A percentile compares a stretch with the other conserved stretches of the same genome.
Evolutionary conservation across 192 early-diverging fungal species (phyloP).

Genomic region (Linnemannia schmuckeri): DNA sequence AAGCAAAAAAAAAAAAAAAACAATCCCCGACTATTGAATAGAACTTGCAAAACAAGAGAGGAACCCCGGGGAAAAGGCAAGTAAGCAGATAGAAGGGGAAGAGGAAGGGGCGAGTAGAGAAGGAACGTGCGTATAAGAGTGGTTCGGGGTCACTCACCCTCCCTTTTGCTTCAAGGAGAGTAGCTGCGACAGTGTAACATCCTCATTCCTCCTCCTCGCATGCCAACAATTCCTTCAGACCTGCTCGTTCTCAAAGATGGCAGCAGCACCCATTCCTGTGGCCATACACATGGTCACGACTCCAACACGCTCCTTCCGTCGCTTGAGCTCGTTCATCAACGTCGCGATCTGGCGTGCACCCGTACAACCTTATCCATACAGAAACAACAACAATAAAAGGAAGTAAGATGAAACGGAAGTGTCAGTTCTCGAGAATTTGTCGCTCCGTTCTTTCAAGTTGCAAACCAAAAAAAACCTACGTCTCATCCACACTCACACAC

Average conservation of each 20-base stretch:
- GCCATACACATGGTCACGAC: constrained; percentile 57
- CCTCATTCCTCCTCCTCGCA: too few relatives aligned
- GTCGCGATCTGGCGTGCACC: constrained; percentile 97
- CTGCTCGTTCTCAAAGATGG: constrained; percentile 9
- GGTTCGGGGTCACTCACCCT: neutral
- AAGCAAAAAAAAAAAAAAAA: neutral
- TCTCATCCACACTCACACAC: too few relatives aligned
- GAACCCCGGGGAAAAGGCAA: neutral
- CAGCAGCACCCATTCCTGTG: constrained; percentile 47
- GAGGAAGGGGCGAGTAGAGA: neutral
- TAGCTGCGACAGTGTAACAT: too few relatives aligned
- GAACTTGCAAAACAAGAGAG: neutral
- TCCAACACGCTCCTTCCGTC: constrained; percentile 45
- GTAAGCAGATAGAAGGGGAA: too few relatives aligned
- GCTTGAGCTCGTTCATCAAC: constrained; percentile 85
- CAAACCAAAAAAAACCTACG: neutral
- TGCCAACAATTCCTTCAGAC: neutral
- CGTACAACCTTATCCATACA: constrained; percentile 90
- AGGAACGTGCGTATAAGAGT: neutral
- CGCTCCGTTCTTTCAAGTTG: neutral
- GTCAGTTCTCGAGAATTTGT: neutral
- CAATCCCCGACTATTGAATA: neutral
- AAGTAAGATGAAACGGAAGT: neutral
- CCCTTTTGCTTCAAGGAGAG: neutral
- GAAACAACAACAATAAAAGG: constrained; percentile 79